Base-by-base conservation (phyloP, 805 yeast species). In the Saturnispora kantuleensis region DNA sequence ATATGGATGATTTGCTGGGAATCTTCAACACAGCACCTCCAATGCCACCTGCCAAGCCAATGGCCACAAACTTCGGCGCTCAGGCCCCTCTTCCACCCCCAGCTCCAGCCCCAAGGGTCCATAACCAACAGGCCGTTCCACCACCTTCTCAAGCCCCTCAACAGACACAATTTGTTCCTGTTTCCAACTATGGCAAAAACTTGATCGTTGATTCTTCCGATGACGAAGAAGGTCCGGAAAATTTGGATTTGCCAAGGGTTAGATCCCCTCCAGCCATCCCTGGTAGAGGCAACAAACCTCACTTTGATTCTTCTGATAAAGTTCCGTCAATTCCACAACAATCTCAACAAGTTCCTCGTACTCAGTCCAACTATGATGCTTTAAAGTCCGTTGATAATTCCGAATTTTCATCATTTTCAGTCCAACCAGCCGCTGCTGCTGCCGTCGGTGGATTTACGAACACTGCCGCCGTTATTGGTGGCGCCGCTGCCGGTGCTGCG, bases 101-200 rank as follows among this genome's bases (percentile, higher is more conserved):
- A 12, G 29, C 36, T 12, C 46, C 48, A 11, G 37, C 30, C 16
- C 10, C 40, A 31, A 41, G 38, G 40, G 15, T 45, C 12, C 55
- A 28, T 12, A 46, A 45, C 31, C 50, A 42, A 28, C 38, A 34
- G 28, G 34, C 26, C 8, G 26, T 21, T 21, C 26, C 26, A 21
- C 8, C 26, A 5, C 26, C 46, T 9, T 30, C 35, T 17, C 37
- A 42, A 31, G 45, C 68, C 3, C 54, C 73, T 31, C 36, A 10
- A 54, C 63, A 28, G 52, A 64, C 21, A 62, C 47, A 58, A 11
- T 90, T 89, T 64, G 82, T 76, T 44, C 97, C 97, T 31, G 72
- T 88, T 13, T 87, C 96, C 0, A 65, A 74, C 10, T 90, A 89
- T 68, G 97, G 97, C 30, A 95, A 84, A 64, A 73, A 73, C 31